Conservation (phyloP, 805 yeast genomes). For the Spathaspora girioi region DNA sequence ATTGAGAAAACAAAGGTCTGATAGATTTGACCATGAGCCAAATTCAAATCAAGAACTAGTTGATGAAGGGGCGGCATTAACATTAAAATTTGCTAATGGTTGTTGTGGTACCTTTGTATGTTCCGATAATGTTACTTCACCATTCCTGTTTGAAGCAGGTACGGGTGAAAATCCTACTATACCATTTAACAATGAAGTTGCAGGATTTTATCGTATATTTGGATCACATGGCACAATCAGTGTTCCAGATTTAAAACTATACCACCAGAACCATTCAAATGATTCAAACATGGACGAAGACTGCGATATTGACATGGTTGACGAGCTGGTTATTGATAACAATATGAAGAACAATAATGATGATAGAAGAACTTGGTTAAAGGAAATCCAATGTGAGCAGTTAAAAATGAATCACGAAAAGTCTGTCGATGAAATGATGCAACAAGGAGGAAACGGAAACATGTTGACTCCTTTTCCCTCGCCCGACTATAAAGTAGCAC, state of each 20-base stretch:
- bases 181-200: conserved; percentile 25
- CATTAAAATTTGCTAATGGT: conserved; percentile 34
- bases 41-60: conserved; percentile 16
- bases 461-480: conserved; percentile 31
- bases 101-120: conserved; percentile 40
- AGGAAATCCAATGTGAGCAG: conserved; percentile 20
- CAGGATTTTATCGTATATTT: conserved; percentile 37
- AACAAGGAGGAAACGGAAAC: conserved; percentile 8
- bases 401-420: conserved; percentile 14
- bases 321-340: not conserved
- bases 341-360: conserved; percentile 2
- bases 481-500: conserved; percentile 19
- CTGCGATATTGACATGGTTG: conserved; percentile 4
- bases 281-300: conserved; percentile 7
- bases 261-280: conserved; percentile 22
- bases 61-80: conserved; percentile 42
- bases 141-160: conserved; percentile 38
- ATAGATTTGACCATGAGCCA: conserved; percentile 10
- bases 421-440: conserved; percentile 4
- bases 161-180: conserved; percentile 43
- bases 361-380: conserved; percentile 22
- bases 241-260: conserved; percentile 37
- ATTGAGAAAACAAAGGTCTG: conserved; percentile 27
- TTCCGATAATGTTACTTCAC: conserved; percentile 38
- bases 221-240: conserved; percentile 38